Percentiles rank a stretch among this genome's conserved stretches.
phyloP scores from a whole-genome alignment of 1,139 yeast species.

The Meyerozyma elateridarum region DNA sequence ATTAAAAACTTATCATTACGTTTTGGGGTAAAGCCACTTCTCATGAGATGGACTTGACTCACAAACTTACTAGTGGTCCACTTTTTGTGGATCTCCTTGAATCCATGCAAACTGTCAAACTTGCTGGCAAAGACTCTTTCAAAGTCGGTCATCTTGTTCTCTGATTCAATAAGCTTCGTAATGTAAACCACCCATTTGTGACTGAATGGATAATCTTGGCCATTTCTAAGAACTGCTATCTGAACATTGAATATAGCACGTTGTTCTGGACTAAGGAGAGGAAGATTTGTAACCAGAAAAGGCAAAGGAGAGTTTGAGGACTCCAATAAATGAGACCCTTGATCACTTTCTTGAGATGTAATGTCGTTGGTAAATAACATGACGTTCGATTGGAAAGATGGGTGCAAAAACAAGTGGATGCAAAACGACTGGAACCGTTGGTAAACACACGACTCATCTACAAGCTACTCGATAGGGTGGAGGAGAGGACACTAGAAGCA shows the following conservation, averaged over 20 bases:
- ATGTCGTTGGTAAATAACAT: no score
- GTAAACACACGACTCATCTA: no score
- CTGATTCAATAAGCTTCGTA: background rate
- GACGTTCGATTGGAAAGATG: no score
- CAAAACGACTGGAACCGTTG: no score
- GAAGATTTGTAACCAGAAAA: no score
- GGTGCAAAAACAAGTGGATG: no score
- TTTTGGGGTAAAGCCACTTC: constrained; percentile 1
- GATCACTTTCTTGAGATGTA: no score
- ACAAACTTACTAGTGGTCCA: background rate
- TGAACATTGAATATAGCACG: background rate
- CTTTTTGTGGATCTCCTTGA: background rate
- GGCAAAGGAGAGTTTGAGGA: no score
- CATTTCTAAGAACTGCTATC: background rate
- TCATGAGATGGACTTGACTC: background rate
- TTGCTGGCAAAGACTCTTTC: constrained; percentile 1
- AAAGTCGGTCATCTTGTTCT: background rate
- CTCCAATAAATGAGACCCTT: no score
- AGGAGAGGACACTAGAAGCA: no score
- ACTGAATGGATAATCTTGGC: background rate
- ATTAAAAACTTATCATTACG: background rate
- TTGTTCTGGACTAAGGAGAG: background rate
- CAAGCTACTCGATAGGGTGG: no score
- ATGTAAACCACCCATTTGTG: constrained; percentile 1
- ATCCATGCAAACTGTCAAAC: background rate